Base-by-base conservation (phyloP, 345 rosid species). In the Ricinus communis region DNA sequence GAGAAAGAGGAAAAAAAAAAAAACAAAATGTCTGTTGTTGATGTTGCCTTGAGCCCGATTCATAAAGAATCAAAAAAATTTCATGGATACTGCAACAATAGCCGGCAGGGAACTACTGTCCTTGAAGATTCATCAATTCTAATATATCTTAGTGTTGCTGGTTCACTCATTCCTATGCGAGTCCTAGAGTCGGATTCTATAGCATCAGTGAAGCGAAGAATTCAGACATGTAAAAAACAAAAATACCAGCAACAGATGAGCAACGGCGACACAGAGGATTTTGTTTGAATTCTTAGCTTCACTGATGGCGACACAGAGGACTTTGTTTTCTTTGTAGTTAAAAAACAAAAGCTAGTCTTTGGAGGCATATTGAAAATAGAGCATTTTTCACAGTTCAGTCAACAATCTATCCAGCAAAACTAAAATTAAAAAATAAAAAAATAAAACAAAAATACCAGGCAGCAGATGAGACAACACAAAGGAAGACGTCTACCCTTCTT, bases 161-260 rank as follows among this genome's bases (percentile, higher is more conserved):
- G 90, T 70, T 86, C 95, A 33, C 62, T 85, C 49, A 86, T 87
- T 79, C 97, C 97, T 7, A 81, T 91, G 87, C 71, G 85, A 51
- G 88, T 95, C 52, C 65, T 79, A 66, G 92, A 89, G 76, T 90
- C 83, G 0, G 97, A 91, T 65, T 90, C 99, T 3, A 87, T 95
- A 7, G 97, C 94, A 8, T 85, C 88, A 8, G 87, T 91, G 21
- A 95, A 95, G 77, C 91, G 89, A 11, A 80, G 90, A 86, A 95
- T 95, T 80, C 99, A 95, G 80, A 85, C 87, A 0, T 81, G 88
- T 56, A 84, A 95, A 70, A 93, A 96, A 4, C n/a, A n/a, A n/a
- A n/a, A n/a, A n/a, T n/a, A n/a, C n/a, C n/a, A n/a, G n/a, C n/a
- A n/a, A n/a, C n/a, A n/a, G n/a, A n/a, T n/a, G n/a, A n/a, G n/a